A percentile compares a stretch with the other conserved stretches of the same genome.
phyloP scores from a whole-genome alignment of 2,329 filamentous ascomycete genomes.

The Pseudogymnoascus sp. region DNA sequence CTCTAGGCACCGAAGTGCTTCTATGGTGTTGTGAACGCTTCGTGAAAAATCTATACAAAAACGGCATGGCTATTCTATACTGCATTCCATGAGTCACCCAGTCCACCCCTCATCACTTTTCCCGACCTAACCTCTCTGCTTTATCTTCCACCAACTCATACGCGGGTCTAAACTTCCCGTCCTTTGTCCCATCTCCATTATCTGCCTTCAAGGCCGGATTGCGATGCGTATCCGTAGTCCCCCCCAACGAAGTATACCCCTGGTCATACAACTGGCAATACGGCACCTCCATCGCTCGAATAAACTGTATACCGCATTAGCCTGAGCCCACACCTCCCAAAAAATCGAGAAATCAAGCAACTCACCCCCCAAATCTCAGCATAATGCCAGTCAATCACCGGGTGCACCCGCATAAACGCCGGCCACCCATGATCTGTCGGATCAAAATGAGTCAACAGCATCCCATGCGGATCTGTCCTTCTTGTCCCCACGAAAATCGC shows the following conservation, averaged over 20 bases:
- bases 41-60: constrained; percentile 5
- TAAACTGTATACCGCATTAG: constrained; percentile 49
- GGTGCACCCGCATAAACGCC: constrained; percentile 83
- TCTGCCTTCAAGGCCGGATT: constrained; percentile 62
- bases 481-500: constrained; percentile 84
- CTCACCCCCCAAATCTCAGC: constrained; percentile 86
- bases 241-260: constrained; percentile 89
- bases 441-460: constrained; percentile 70
- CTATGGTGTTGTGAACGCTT: not conserved
- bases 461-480: constrained; percentile 85
- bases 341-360: constrained; percentile 23
- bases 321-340: constrained; percentile 6
- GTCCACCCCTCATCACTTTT: constrained; percentile 26
- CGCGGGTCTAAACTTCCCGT: constrained; percentile 53
- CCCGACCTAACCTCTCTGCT: constrained; percentile 69
- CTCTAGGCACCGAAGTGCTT: constrained; percentile 3
- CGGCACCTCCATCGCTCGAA: constrained; percentile 65
- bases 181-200: constrained; percentile 27
- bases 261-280: constrained; percentile 84
- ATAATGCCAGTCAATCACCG: constrained; percentile 97
- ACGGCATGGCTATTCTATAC: constrained; percentile 5
- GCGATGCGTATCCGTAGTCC: constrained; percentile 76
- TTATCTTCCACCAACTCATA: constrained; percentile 67
- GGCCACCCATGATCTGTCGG: constrained; percentile 87
- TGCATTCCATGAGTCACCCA: not conserved